Evolutionary conservation across 345 rosid species (phyloP), one percentile per base, ranked within the genome.

Genomic region (Hirschfeldia incana): DNA sequence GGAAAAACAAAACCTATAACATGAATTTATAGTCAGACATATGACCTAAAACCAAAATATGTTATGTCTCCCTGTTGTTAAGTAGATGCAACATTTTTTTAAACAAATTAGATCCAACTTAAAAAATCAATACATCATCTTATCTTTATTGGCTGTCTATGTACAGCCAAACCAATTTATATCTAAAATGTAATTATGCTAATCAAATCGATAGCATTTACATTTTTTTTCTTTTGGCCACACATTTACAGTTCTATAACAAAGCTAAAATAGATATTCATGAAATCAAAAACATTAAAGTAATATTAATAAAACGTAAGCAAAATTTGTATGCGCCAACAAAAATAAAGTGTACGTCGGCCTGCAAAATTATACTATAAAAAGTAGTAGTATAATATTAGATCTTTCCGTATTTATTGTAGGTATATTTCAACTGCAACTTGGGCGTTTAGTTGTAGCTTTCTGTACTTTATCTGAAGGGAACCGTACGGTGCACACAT

Each of bases 401-500:
- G 65, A 70, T 33, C 17, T 69, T 77, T 62, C 0, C 5, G 28
- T 76, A 75, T 39, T 39, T 29, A 39, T 11, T 59, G 34, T 58
- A 42, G 4, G 16, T 57, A 42, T 5, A 6, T 49, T 62, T 15
- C 57, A 34, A 70, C 9, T 49, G 13, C 53, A 66, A 11, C 61
- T 58, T 78, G 49, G 72, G 59, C 63, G 69, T 42, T 55, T 42
- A 65, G 39, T 72, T 78, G 63, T 72, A 78, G 67, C 69, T 58
- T 39, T 72, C 6, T 3, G 81, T 42, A 78, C 77, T 72, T 66
- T 33, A 72, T 65, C 81, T 57, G 73, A 44, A 27, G 36, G 73
- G 34, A 59, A 73, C 78, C 69, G 82, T 79, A 79, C 82, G 78
- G 78, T 79, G 74, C 74, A 67, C 82, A 73, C 65, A 33, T 46